Evolutionary conservation across 176 grass and related monocot species (phyloP).

Genomic region (Pharus latifolius): DNA sequence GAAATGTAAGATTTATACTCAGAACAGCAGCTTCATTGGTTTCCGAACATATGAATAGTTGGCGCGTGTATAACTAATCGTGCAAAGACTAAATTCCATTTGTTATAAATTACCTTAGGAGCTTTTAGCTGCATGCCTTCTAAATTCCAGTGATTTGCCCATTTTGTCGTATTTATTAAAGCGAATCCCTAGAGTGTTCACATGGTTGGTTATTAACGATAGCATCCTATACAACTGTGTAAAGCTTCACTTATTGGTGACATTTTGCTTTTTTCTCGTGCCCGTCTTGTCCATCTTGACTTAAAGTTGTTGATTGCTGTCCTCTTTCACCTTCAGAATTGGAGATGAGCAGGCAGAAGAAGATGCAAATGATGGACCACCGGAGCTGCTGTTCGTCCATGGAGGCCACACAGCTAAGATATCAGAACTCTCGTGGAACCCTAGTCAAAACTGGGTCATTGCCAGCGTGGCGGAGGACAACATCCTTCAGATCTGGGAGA

Average conservation of each 20-base stretch:
- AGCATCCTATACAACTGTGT: not conserved
- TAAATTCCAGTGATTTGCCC: not conserved
- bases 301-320: not conserved
- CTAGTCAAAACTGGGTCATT: conserved; percentile 55
- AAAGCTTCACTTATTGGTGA: not conserved
- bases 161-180: not conserved
- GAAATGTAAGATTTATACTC: not conserved
- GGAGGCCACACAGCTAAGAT: conserved; percentile 83
- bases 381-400: conserved; percentile 79
- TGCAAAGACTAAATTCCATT: not conserved
- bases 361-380: conserved; percentile 72
- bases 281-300: not conserved
- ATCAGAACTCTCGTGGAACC: conserved; percentile 84
- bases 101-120: not conserved
- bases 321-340: conserved; percentile 31
- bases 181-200: not conserved
- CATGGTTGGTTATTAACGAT: not conserved
- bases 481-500: conserved; percentile 81
- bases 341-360: conserved; percentile 89
- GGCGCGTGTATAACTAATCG: not conserved
- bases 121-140: not conserved
- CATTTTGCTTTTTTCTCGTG: not conserved
- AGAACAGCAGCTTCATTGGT: not conserved
- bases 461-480: conserved; percentile 84
- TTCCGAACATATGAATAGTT: not conserved